These are phyloP conservation scores for Catunica adiposa DNA, from an alignment of 2,329 filamentous ascomycete genomes.

Conservation along the genomic window DNA sequence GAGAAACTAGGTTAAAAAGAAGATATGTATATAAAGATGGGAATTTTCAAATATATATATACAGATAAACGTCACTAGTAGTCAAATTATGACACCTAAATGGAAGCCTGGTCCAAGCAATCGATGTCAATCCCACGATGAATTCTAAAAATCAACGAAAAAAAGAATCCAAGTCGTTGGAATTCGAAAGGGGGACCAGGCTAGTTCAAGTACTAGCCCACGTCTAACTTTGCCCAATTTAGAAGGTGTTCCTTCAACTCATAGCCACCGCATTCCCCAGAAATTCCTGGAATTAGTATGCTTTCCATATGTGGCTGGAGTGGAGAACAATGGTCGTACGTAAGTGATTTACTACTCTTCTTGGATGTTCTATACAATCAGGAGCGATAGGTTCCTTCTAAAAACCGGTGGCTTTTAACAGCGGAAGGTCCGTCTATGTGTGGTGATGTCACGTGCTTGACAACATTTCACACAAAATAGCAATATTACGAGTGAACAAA, in stretches of 20 bases:
- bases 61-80: not conserved
- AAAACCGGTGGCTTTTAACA: no score
- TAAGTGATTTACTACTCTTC: not conserved
- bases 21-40: not conserved
- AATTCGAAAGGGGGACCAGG: not conserved
- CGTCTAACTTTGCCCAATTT: not conserved
- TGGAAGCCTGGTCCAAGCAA: not conserved
- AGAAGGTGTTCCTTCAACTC: not conserved
- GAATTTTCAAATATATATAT: not conserved
- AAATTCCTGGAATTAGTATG: not conserved
- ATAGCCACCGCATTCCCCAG: not conserved
- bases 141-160: not conserved
- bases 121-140: not conserved
- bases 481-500: no score
- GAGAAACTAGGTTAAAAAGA: not conserved
- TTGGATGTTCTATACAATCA: not conserved
- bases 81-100: not conserved
- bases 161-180: constrained; percentile 1
- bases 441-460: no score
- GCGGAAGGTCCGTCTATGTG: no score
- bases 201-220: not conserved
- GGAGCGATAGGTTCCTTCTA: not conserved
- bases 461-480: no score
- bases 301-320: no score
- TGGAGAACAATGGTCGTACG: no score